Evolutionary conservation across 495 filamentous ascomycete genomes (phyloP).

Genomic region (Astrothelium subdiscretum): DNA sequence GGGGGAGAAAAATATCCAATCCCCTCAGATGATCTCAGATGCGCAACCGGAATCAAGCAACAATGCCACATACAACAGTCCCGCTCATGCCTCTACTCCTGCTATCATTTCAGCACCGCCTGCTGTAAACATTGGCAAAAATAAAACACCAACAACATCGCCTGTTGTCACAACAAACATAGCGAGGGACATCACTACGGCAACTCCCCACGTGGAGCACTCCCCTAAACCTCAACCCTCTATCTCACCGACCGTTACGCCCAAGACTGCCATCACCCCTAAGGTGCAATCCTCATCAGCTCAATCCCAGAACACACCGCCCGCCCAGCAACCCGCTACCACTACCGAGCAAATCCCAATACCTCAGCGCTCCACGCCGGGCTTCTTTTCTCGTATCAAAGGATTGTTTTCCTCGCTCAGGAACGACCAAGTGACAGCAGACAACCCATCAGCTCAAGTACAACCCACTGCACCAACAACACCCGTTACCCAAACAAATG

Average conservation of each 20-base stretch:
- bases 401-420: not conserved
- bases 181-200: not conserved
- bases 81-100: not conserved
- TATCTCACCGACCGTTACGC: not conserved
- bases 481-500: not conserved
- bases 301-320: not conserved
- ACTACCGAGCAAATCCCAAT: not conserved
- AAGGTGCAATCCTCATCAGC: not conserved
- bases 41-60: not conserved
- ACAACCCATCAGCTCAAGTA: not conserved
- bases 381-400: not conserved
- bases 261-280: not conserved
- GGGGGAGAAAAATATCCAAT: not conserved
- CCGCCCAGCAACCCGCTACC: not conserved
- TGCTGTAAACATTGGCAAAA: not conserved
- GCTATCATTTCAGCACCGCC: not conserved
- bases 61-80: not conserved
- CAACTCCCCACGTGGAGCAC: not conserved
- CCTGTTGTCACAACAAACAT: not conserved
- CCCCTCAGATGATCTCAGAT: not conserved
- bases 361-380: not conserved
- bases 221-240: not conserved
- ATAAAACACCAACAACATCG: not conserved
- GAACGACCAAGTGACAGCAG: not conserved
- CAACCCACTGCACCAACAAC: not conserved